Evolutionary conservation across 306 rosid species (phyloP), one percentile per base, ranked within the genome.

Genomic region (Castanea mollissima): DNA sequence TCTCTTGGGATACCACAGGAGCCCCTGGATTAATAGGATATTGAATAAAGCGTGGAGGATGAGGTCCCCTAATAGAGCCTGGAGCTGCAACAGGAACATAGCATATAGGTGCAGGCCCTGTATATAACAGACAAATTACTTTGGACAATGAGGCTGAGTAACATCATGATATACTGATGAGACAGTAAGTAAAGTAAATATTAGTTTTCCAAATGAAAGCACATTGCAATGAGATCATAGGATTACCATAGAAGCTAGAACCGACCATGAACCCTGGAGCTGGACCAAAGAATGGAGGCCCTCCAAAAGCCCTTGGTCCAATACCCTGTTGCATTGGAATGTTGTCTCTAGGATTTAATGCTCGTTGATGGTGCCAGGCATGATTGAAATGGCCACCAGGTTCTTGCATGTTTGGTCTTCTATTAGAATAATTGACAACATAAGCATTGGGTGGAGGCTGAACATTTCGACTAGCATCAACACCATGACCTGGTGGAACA

Each of bases 191-290:
- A 31, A 41, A 15, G 34, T 16, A 35, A 67, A 67, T 34, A 32
- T 15, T 67, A 4, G 11, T 14, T 67, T 18, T 18, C 38, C 8
- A 18, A 34, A 67, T 19, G 5, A 67, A 34, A 67, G 72, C 51
- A 19, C 51, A 14, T 67, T 67, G 75, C 38, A 58, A 74, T 35
- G 67, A 8, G 29, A 18, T 18, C 46, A 59, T 35, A 68, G 60
- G 52, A 77, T 79, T 93, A 95, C 98, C 99, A 20, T 91, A 88
- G 76, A 86, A 88, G 81, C 91, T 69, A 74, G 98, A 96, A 71
- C 92, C 96, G 49, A 93, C 81, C 90, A 95, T 86, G 83, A 87
- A 91, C 46, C 92, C 92, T 14, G 96, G 92, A 71, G 88, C 89
- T 10, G 98, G 96, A 77, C 86, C 87, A 49, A 69, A 91, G 86